Conservation (phyloP, 139 green algal genomes). For the Closterium sp. region DNA sequence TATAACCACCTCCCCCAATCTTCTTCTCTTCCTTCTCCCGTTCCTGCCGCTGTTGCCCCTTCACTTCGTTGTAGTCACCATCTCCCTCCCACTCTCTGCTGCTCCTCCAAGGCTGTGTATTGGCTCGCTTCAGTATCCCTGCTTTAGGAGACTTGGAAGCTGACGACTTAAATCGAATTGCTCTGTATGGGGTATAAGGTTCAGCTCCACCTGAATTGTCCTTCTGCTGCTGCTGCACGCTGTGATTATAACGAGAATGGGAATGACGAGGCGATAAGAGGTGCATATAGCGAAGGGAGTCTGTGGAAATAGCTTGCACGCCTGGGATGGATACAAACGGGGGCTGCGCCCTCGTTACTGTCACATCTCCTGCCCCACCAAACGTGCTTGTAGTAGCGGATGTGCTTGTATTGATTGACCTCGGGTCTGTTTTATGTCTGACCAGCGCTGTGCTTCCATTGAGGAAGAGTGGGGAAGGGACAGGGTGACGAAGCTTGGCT, state of each 20-base stretch:
- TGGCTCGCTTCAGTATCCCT: background rate
- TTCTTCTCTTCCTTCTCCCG: background rate
- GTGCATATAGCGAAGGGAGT: background rate
- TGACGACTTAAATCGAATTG: background rate
- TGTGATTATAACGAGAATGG: background rate
- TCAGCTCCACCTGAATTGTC: background rate
- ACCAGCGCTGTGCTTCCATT: background rate
- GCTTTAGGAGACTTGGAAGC: background rate
- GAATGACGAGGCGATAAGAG: background rate
- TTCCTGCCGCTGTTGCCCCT: background rate
- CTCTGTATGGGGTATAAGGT: background rate
- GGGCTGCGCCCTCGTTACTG: too few species aligned
- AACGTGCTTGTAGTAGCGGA: background rate
- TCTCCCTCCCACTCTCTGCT: background rate
- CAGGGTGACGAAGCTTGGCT: background rate
- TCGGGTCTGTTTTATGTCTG: too few species aligned
- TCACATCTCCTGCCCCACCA: background rate
- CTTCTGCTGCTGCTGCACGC: background rate
- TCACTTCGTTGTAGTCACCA: background rate
- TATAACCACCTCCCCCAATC: background rate
- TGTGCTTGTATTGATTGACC: background rate
- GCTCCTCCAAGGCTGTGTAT: background rate
- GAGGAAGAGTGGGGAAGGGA: background rate
- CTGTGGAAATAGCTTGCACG: background rate
- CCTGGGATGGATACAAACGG: background rate